Percentiles rank a stretch among this genome's conserved stretches.
Conservation (phyloP, 192 early-diverging fungal species). For the Gonapodya sp. region DNA sequence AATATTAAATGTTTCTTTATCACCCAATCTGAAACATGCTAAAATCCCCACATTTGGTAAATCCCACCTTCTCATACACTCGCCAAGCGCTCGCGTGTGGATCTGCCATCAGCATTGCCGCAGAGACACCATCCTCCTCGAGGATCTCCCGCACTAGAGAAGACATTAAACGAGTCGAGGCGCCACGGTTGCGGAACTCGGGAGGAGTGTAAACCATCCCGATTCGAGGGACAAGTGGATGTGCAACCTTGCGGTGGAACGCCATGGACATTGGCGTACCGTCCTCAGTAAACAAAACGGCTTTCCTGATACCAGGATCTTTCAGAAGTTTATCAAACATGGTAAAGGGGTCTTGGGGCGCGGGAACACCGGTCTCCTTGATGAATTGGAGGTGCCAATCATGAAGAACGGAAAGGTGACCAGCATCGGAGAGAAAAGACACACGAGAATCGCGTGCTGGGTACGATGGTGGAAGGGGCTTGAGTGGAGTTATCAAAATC, state of each 20-base stretch:
- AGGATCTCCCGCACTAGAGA: slow-evolving; percentile 1
- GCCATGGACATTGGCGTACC: slow-evolving; percentile 1
- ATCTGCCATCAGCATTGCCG: slow-evolving; percentile 1
- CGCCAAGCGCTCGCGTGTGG: slow-evolving; percentile 3
- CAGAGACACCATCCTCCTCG: slow-evolving; percentile 1
- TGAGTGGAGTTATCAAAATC: not conserved
- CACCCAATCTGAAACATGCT: slow-evolving; percentile 4
- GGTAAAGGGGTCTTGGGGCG: not conserved
- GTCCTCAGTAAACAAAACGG: slow-evolving; percentile 4
- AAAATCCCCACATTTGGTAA: slow-evolving; percentile 2
- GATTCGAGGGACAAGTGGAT: slow-evolving; percentile 3
- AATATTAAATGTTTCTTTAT: slow-evolving; percentile 2
- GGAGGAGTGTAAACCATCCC: slow-evolving; percentile 3
- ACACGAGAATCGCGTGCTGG: slow-evolving; percentile 3
- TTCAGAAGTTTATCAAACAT: slow-evolving; percentile 2
- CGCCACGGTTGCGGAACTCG: slow-evolving; percentile 1
- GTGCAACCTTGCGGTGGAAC: slow-evolving; percentile 3
- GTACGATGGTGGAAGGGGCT: slow-evolving; percentile 1
- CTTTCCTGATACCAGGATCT: slow-evolving; percentile 4
- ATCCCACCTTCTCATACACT: slow-evolving; percentile 4
- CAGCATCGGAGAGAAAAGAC: slow-evolving; percentile 1
- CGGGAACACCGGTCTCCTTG: slow-evolving; percentile 3
- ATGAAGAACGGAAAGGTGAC: slow-evolving; percentile 4
- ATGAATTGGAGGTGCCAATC: slow-evolving; percentile 4
- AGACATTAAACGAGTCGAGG: slow-evolving; percentile 4